phyloP scores from a whole-genome alignment of 371 early-diverging fungal species.

The Mortierella sp. region DNA sequence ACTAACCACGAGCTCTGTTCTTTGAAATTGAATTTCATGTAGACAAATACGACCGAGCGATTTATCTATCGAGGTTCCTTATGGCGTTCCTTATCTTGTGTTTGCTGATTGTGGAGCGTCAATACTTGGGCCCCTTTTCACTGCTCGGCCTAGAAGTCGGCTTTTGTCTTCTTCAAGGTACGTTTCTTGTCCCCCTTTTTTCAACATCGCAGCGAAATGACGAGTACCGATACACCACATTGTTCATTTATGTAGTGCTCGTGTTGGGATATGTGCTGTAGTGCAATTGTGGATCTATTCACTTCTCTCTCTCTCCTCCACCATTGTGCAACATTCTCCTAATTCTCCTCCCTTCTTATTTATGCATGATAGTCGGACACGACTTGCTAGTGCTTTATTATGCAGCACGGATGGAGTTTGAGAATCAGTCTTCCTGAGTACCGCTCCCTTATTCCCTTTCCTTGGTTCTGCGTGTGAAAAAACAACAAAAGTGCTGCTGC shows the following conservation, averaged over 20 bases:
- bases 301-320: not conserved
- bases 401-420: conserved; percentile 31
- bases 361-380: conserved; percentile 23
- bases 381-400: conserved; percentile 42
- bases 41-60: conserved; percentile 43
- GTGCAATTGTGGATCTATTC: not conserved
- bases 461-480: not conserved
- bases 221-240: not conserved
- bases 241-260: not conserved
- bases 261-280: not conserved
- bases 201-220: not conserved
- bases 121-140: conserved; percentile 27
- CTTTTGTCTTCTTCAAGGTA: conserved; percentile 40
- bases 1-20: not conserved
- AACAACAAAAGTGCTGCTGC: not conserved
- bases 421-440: not conserved
- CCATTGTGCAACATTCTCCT: not conserved
- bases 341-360: not conserved
- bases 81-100: conserved; percentile 38
- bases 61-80: conserved; percentile 31
- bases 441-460: not conserved
- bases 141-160: conserved; percentile 35
- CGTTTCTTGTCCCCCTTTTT: not conserved
- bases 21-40: not conserved
- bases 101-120: conserved; percentile 30